Conservation (phyloP, 176 grass and related monocot genomes). For the Avena eriantha region DNA sequence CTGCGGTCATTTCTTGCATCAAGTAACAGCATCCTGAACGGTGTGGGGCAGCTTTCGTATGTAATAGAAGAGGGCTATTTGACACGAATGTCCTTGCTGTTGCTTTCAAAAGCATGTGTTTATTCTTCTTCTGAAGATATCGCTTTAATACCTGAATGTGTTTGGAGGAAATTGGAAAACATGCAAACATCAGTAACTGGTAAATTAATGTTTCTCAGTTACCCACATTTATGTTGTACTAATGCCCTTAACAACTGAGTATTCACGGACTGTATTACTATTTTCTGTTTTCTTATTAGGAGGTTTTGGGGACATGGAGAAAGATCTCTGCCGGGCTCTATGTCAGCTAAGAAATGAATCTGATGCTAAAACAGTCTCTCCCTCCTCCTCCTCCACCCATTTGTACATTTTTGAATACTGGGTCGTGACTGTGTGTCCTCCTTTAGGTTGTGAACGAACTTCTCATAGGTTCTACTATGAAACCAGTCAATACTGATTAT, state of each 20-base stretch:
- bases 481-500: slow-evolving; percentile 62
- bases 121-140: slow-evolving; percentile 93
- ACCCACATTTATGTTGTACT: slow-evolving; percentile 14
- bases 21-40: slow-evolving; percentile 64
- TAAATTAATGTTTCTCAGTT: slow-evolving; percentile 42
- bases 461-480: slow-evolving; percentile 43
- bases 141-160: slow-evolving; percentile 80
- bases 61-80: slow-evolving; percentile 74
- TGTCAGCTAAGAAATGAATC: slow-evolving; percentile 79
- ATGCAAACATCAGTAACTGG: slow-evolving; percentile 73
- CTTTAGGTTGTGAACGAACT: slow-evolving; percentile 79
- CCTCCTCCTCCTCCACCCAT: neutral
- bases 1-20: slow-evolving; percentile 72
- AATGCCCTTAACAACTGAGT: slow-evolving; percentile 25
- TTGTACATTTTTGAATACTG: slow-evolving; percentile 6
- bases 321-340: slow-evolving; percentile 75
- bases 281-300: slow-evolving; percentile 48
- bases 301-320: slow-evolving; percentile 78
- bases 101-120: slow-evolving; percentile 86
- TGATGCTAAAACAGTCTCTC: slow-evolving; percentile 69
- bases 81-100: slow-evolving; percentile 76
- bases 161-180: slow-evolving; percentile 87
- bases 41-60: slow-evolving; percentile 59
- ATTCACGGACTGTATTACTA: neutral
- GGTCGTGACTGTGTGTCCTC: slow-evolving; percentile 43